Evolutionary conservation across 192 early-diverging fungal species (phyloP).

Genomic region (Pilaira anomala): DNA sequence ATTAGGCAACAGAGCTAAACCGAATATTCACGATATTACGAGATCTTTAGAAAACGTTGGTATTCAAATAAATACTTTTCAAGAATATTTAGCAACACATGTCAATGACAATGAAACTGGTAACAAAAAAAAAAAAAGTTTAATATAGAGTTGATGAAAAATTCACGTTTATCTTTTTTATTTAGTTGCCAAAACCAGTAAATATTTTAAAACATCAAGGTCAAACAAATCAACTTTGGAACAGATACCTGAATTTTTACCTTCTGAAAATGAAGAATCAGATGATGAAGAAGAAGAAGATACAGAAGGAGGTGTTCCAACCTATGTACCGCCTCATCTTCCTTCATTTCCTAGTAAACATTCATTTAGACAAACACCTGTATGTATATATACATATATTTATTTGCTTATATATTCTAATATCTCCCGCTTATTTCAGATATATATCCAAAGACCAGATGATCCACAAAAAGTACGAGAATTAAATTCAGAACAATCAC

Average conservation of each 20-base stretch:
- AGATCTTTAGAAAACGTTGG: conserved; percentile 42
- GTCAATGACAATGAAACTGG: conserved; percentile 6
- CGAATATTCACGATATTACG: conserved; percentile 49
- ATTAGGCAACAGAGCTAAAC: conserved; percentile 46
- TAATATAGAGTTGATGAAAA: no score
- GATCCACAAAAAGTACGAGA: conserved; percentile 51
- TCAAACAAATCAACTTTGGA: conserved; percentile 31
- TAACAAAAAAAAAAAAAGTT: neutral
- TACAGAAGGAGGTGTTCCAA: conserved; percentile 29
- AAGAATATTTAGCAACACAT: conserved; percentile 26
- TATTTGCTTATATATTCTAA: neutral
- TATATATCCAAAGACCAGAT: conserved; percentile 50
- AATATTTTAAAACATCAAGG: neutral
- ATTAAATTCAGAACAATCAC: conserved; percentile 51
- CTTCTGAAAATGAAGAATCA: conserved; percentile 38
- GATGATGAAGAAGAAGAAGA: conserved; percentile 24
- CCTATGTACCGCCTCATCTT: conserved; percentile 48
- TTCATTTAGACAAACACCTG: conserved; percentile 55
- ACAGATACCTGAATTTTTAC: conserved; percentile 33
- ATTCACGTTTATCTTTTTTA: no score
- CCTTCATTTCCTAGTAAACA: conserved; percentile 54
- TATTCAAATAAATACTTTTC: conserved; percentile 36
- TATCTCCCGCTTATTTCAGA: conserved; percentile 29
- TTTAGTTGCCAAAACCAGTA: conserved; percentile 6
- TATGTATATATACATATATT: conserved; percentile 26